Evolutionary conservation across 331 rosid genomes (phyloP), one percentile per base, ranked within the genome.

Genomic region (Cydonia oblonga): DNA sequence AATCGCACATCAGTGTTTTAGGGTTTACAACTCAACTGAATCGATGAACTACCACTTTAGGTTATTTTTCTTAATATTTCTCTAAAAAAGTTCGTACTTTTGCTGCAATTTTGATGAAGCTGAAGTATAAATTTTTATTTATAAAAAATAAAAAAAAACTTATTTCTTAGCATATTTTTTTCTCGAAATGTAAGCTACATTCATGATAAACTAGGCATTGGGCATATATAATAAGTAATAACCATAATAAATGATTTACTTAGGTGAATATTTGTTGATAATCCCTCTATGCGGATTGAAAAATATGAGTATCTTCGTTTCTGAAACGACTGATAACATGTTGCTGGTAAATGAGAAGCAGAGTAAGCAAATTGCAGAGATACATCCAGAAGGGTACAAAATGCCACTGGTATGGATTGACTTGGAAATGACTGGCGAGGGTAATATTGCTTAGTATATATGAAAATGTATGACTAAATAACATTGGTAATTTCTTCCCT

Each of bases 361-460:
- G 69, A 68, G 67, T 66, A 75, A 70, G 67, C 57, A 69, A 53
- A 66, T 22, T 64, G 29, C 1, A 40, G 84, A 6, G 74, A 9
- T 64, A 22, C 65, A 73, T 85, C 73, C 81, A 60, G 53, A 33
- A 61, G 89, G 79, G 26, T 87, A 78, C 88, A 93, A 51, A 79
- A 53, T 87, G 79, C 98, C 98, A 56, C 97, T 93, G 76, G 91
- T 93, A 42, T 93, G 98, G 98, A 86, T 93, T 85, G 97, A 93
- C 88, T 84, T 38, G 42, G 42, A 38, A 38, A 38, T 38, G 42
- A 38, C 42, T 1, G 42, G 42, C 9, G 4, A 9, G 80, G 69
- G 56, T 60, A 14, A 62, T 63, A 33, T 49, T 73, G 42, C 29
- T 28, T 28, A 28, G 29, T 28, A 28, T 28, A 28, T 28, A 28